phyloP scores from a whole-genome alignment of 495 filamentous ascomycete genomes.

The Lophium mytilinum region DNA sequence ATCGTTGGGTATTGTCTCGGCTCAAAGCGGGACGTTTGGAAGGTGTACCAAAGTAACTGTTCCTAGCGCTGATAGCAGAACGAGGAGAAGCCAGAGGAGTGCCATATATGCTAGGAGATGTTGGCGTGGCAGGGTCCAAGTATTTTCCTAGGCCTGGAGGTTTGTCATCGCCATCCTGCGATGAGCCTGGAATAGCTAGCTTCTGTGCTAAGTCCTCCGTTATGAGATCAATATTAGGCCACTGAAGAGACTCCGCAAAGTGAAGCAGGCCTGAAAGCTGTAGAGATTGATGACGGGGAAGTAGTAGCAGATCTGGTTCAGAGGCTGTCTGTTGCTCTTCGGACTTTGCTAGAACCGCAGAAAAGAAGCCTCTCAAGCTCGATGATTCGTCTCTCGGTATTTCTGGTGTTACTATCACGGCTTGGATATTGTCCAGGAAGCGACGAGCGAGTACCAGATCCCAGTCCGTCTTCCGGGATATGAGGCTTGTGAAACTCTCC shows the following conservation, averaged over 20 bases:
- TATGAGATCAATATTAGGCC: constrained; percentile 41
- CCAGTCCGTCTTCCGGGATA: constrained; percentile 67
- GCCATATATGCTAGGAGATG: constrained; percentile 28
- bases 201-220: constrained; percentile 43
- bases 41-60: constrained; percentile 27
- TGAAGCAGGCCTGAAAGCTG: constrained; percentile 45
- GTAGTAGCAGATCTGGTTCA: constrained; percentile 30
- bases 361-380: constrained; percentile 43
- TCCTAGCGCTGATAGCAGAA: constrained; percentile 4
- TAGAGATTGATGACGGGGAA: constrained; percentile 35
- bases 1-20: constrained; percentile 13
- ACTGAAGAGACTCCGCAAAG: constrained; percentile 45
- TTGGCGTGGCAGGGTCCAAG: constrained; percentile 11
- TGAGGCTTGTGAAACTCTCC: constrained; percentile 53
- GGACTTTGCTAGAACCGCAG: constrained; percentile 22
- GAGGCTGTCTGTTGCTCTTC: constrained; percentile 29
- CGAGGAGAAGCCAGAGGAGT: constrained; percentile 30
- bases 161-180: constrained; percentile 17
- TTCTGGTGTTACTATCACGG: constrained; percentile 21
- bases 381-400: constrained; percentile 15
- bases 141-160: constrained; percentile 9
- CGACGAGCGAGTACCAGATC: constrained; percentile 65
- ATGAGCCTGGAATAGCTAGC: constrained; percentile 33
- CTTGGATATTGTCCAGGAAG: constrained; percentile 64
- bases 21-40: constrained; percentile 7